Percentiles rank a stretch among this genome's conserved stretches.
Evolutionary conservation across 2,329 filamentous ascomycete species (phyloP).

Genomic region (Myriosclerotinia duriaeana): DNA sequence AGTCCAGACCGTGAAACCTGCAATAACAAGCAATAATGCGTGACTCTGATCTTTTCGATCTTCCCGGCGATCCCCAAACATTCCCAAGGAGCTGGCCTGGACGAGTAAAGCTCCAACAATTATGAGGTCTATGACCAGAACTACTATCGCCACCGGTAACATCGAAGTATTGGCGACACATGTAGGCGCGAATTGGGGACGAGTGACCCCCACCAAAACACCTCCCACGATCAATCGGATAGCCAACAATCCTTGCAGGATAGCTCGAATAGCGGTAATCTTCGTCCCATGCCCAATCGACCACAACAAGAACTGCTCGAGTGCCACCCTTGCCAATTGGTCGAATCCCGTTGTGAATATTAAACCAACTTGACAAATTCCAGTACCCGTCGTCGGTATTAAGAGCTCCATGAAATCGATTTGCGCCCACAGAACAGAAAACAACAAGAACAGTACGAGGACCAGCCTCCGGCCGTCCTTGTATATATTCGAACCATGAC

Average conservation of each 20-base stretch:
- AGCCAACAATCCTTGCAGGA: slow-evolving; percentile 37
- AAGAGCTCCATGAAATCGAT: slow-evolving; percentile 40
- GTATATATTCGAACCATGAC: slow-evolving; percentile 38
- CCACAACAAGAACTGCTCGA: slow-evolving; percentile 42
- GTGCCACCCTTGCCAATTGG: slow-evolving; percentile 38
- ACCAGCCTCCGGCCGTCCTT: slow-evolving; percentile 43
- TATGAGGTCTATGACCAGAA: slow-evolving; percentile 38
- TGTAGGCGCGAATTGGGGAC: slow-evolving; percentile 38
- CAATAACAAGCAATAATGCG: slow-evolving; percentile 34
- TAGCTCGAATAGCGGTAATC: slow-evolving; percentile 33
- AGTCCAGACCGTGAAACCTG: slow-evolving; percentile 39
- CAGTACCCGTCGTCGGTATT: slow-evolving; percentile 30
- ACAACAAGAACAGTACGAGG: slow-evolving; percentile 42
- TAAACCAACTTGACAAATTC: slow-evolving; percentile 36
- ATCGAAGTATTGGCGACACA: slow-evolving; percentile 39
- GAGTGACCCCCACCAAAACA: slow-evolving; percentile 39
- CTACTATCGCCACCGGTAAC: slow-evolving; percentile 37
- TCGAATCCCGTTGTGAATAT: slow-evolving; percentile 39
- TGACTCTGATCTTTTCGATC: slow-evolving; percentile 32
- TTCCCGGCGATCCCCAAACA: slow-evolving; percentile 30
- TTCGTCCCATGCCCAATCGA: slow-evolving; percentile 37
- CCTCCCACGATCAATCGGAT: slow-evolving; percentile 37
- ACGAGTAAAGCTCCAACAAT: slow-evolving; percentile 37
- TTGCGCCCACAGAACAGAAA: slow-evolving; percentile 40
- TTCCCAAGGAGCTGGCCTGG: slow-evolving; percentile 32